phyloP scores from a whole-genome alignment of 805 yeast genomes.

The Barnettozyma sp. region DNA sequence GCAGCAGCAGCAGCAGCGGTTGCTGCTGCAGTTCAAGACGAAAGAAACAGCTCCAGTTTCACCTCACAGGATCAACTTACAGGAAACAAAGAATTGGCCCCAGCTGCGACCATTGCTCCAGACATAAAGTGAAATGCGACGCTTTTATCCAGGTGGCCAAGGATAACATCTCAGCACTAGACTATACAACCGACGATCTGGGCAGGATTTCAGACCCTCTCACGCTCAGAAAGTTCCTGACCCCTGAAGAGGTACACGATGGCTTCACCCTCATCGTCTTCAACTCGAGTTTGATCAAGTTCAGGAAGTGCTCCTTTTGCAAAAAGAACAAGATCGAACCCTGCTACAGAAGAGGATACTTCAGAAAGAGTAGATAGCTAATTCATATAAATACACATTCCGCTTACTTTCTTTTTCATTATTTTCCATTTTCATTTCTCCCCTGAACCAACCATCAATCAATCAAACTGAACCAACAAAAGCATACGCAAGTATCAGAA shows the following conservation, averaged over 20 bases:
- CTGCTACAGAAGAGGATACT: slow-evolving; percentile 9
- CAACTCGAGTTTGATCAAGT: slow-evolving; percentile 6
- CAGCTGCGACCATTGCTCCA: slow-evolving; percentile 8
- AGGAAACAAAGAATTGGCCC: slow-evolving; percentile 11
- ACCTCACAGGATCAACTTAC: slow-evolving; percentile 5
- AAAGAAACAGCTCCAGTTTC: slow-evolving; percentile 29
- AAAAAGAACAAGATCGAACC: slow-evolving; percentile 4
- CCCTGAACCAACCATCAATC: no score
- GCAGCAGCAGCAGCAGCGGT: no score
- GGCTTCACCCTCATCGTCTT: background rate
- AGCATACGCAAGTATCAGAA: no score
- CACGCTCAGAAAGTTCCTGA: background rate
- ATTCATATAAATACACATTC: background rate
- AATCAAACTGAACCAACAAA: no score
- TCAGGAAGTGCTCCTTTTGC: slow-evolving; percentile 9
- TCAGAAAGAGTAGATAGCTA: slow-evolving; percentile 3
- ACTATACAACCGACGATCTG: background rate
- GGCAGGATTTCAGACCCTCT: slow-evolving; percentile 1
- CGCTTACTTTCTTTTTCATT: background rate
- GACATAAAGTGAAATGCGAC: slow-evolving; percentile 10
- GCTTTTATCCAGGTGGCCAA: slow-evolving; percentile 5
- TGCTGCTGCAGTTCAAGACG: no score
- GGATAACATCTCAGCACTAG: background rate
- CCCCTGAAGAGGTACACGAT: slow-evolving; percentile 1
- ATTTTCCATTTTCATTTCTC: background rate